A percentile compares a stretch with the other conserved stretches of the same genome.
These are phyloP conservation scores for Tetraselmis chui DNA, from an alignment of 139 green algal species.

Conservation along the genomic window DNA sequence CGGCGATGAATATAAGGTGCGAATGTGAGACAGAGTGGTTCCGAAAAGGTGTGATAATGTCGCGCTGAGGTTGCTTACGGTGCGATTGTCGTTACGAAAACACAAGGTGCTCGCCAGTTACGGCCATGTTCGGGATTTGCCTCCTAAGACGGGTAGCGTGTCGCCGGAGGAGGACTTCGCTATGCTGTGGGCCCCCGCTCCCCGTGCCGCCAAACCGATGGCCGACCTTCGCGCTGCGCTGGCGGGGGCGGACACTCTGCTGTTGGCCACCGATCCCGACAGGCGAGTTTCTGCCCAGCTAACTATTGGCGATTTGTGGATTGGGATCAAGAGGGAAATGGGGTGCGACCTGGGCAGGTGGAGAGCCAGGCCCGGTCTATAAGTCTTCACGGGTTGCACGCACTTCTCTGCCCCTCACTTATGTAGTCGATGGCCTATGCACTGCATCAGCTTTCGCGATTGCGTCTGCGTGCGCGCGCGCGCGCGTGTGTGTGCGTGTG, in stretches of 20 bases:
- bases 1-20: slow-evolving; percentile 43
- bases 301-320: too few relatives aligned
- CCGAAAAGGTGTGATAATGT: not conserved
- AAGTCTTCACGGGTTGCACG: too few relatives aligned
- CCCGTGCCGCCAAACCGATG: not conserved
- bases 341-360: too few relatives aligned
- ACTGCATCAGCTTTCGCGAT: too few relatives aligned
- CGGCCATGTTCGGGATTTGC: slow-evolving; percentile 85
- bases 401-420: too few relatives aligned
- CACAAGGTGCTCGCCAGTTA: slow-evolving; percentile 78
- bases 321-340: too few relatives aligned
- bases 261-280: slow-evolving; percentile 94
- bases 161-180: slow-evolving; percentile 40
- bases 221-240: not conserved
- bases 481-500: too few relatives aligned
- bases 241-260: slow-evolving; percentile 25
- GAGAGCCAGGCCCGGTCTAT: too few relatives aligned
- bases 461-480: too few relatives aligned
- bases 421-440: too few relatives aligned
- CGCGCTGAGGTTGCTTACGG: not conserved
- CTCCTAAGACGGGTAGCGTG: slow-evolving; percentile 51
- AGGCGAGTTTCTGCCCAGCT: too few relatives aligned
- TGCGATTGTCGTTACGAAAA: too few relatives aligned
- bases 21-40: not conserved
- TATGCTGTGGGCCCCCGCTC: slow-evolving; percentile 29